These are phyloP conservation scores for Colletotrichum nymphaeae DNA, from an alignment of 2,329 filamentous ascomycete genomes.

Conservation along the genomic window DNA sequence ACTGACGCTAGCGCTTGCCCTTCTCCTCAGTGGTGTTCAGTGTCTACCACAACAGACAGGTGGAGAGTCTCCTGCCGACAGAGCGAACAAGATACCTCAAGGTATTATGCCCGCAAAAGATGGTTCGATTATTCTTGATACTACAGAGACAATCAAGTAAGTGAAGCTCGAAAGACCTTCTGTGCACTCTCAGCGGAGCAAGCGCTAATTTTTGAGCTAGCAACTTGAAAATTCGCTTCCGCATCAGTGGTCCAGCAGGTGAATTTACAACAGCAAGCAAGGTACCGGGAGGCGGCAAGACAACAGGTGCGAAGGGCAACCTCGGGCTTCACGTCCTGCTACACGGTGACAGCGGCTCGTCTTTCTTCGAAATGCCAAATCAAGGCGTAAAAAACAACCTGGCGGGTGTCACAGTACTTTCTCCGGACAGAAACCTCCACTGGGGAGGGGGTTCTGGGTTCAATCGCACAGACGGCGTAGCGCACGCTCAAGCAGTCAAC, in stretches of 20 bases:
- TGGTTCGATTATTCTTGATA: constrained; percentile 67
- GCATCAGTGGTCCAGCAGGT: constrained; percentile 63
- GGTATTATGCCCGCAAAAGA: constrained; percentile 59
- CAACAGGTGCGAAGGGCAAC: constrained; percentile 41
- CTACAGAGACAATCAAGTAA: constrained; percentile 65
- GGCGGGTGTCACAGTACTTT: constrained; percentile 64
- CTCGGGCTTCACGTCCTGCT: constrained; percentile 67
- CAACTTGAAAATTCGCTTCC: constrained; percentile 65
- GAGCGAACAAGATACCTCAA: constrained; percentile 44
- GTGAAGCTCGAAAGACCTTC: constrained; percentile 22
- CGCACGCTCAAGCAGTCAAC: constrained; percentile 66
- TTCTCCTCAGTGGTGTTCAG: not conserved
- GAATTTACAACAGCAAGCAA: constrained; percentile 62
- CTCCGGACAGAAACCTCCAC: constrained; percentile 65
- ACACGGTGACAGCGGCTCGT: constrained; percentile 69
- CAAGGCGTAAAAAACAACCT: constrained; percentile 61
- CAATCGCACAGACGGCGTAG: constrained; percentile 64
- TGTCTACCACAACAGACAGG: not conserved
- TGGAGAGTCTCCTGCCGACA: constrained; percentile 41
- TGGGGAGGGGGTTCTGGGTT: constrained; percentile 67
- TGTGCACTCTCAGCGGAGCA: not conserved
- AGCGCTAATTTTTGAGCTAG: constrained; percentile 41
- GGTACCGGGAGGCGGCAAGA: constrained; percentile 47
- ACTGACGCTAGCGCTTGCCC: not conserved
- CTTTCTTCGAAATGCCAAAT: constrained; percentile 69